Evolutionary conservation across 139 green algal genomes (phyloP).

Genomic region (Chlorella sorokiniana): DNA sequence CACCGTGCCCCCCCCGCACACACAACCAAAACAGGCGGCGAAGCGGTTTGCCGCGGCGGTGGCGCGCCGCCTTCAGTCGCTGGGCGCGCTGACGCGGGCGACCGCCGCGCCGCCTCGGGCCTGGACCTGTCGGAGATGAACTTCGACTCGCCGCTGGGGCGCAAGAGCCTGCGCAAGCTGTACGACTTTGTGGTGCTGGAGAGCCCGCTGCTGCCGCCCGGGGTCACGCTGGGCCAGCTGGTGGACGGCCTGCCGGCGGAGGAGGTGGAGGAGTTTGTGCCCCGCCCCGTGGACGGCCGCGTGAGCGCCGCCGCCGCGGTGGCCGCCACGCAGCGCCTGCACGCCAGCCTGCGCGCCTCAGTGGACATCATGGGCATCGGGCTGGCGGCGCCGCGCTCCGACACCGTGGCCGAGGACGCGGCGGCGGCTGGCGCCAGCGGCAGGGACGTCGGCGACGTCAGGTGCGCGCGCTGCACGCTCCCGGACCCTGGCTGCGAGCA

Average conservation of each 20-base stretch:
- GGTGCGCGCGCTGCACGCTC: no score
- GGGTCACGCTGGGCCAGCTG: conserved; percentile 25
- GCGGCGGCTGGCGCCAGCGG: neutral
- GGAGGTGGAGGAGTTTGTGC: conserved; percentile 11
- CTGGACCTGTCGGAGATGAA: conserved; percentile 74
- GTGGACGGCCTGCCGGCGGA: conserved; percentile 31
- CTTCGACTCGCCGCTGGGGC: conserved; percentile 73
- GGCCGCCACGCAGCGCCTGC: conserved; percentile 51
- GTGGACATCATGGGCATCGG: conserved; percentile 76
- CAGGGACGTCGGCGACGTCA: conserved; percentile 71
- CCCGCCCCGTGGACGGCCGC: conserved; percentile 4
- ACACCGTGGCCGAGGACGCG: conserved; percentile 61
- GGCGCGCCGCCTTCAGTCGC: conserved; percentile 80
- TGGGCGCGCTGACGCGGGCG: conserved; percentile 91
- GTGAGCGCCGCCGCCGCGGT: conserved; percentile 12
- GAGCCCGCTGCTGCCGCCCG: conserved; percentile 44
- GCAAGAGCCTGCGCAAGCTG: conserved; percentile 47
- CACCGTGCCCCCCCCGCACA: neutral
- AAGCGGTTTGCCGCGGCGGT: conserved; percentile 89
- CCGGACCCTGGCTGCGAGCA: no score
- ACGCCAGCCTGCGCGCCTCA: conserved; percentile 57
- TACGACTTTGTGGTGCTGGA: conserved; percentile 69
- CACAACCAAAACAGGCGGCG: conserved; percentile 69
- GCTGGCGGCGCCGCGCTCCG: conserved; percentile 24
- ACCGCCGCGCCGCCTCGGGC: conserved; percentile 77